Evolutionary conservation across 2,329 filamentous ascomycete genomes (phyloP), one percentile per base, ranked within the genome.

Genomic region (Pleurostoma richardsiae): DNA sequence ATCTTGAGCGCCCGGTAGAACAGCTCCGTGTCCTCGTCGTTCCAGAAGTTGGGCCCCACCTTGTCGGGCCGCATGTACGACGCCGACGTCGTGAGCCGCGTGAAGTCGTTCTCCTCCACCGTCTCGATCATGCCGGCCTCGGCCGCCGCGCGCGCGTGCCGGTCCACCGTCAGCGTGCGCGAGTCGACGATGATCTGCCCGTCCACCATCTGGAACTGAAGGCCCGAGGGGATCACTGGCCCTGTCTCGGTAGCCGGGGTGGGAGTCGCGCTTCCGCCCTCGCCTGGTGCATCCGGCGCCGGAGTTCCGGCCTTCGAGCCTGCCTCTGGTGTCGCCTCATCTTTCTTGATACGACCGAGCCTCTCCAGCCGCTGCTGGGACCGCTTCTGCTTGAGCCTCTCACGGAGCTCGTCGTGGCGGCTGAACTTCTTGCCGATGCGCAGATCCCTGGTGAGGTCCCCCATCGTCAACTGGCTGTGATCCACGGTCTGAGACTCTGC

Each of bases 71-170:
- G 74, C 61, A 79, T 74, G 66, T 83, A 90, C 8, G 84, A 86
- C 44, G 77, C 78, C 27, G 80, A 81, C 19, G 83, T 94, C 53
- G 87, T 80, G 45, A 83, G 75, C 19, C 79, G 78, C 2, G 87
- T 89, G 56, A 92, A 85, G 56, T 91, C 86, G 66, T 90, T 85
- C 61, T 92, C 87, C 56, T 90, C 86, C 30, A 87, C 75, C 42
- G 81, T 78, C 57, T 86, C 79, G 57, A 79, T 72, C 36, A 76
- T 71, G 41, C 73, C 67, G 5, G 66, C 68, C 11, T 66, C 74
- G 28, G 75, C 73, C 4, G 73, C 74, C 4, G 79, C 83, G 40
- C 77, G 72, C 30, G 82, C 82, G 59, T 88, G 83, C 4, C 84
- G 76, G 62, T 91, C 82, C 52, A 90, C 77, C 38, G 79, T 72